Base-by-base conservation (phyloP, 2,329 filamentous ascomycete genomes). In the Thelonectria discophora region DNA sequence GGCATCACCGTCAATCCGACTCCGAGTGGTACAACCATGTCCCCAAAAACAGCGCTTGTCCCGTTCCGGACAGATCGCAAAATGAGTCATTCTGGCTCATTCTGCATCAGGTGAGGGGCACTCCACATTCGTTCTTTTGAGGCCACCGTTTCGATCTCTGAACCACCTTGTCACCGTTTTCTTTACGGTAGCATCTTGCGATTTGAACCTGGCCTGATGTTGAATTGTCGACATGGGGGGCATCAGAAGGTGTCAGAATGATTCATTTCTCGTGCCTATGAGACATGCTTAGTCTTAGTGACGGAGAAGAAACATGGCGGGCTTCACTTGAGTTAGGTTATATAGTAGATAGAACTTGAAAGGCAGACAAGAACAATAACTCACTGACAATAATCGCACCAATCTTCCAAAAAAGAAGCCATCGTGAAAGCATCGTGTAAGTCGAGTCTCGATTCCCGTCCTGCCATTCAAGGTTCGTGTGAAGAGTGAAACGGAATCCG, bases 21-120 rank as follows among this genome's bases (percentile, higher is more conserved):
- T 13, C 32, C 32, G 32, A 34, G 30, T 30, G 24, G 24, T n/a
- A n/a, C n/a, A 39, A 39, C 11, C 11, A 17, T 11, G 13, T 10
- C 24, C 24, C 7, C 24, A 24, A 18, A 17, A n/a, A 34, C 37
- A 5, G 34, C 24, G 21, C 13, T 17, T 58, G 65, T 63, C 68
- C 43, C 30, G 62, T 65, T 45, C 62, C 39, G 69, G 66, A 63
- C 51, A 45, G 37, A 24, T 15, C 46, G 34, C 58, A 47, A 58
- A 70, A 75, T 76, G 74, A 75, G 56, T 76, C 74, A 76, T 73
- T 74, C 63, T 74, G 60, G 68, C 67, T 75, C 73, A 75, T 67
- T 24, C 59, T 68, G 64, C 58, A 49, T 69, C 56, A 55, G 40
- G 45, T 49, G 46, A 56, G 40, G 37, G 48, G 52, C 12, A 40